Percentiles rank a stretch among this genome's conserved stretches.
Conservation (phyloP, 306 rosid genomes). For the Gillenia trifoliata region DNA sequence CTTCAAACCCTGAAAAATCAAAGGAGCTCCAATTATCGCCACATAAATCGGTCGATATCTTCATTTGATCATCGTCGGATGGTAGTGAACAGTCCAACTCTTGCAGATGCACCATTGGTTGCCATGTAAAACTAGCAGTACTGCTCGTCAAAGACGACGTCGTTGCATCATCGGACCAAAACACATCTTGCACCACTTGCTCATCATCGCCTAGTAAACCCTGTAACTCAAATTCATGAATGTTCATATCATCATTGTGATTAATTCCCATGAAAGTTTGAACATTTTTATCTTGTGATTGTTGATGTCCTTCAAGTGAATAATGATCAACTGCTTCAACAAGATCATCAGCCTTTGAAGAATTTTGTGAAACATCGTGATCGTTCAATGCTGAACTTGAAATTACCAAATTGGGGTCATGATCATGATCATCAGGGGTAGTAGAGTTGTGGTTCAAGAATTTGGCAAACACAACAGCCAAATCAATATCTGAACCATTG, state of each 20-base stretch:
- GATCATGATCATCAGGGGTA: background rate
- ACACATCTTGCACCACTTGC: slow-evolving; percentile 11
- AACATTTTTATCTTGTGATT: slow-evolving; percentile 3
- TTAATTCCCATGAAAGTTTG: background rate
- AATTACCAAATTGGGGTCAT: background rate
- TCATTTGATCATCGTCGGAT: slow-evolving; percentile 22
- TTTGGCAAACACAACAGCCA: slow-evolving; percentile 69
- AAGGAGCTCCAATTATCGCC: slow-evolving; percentile 51
- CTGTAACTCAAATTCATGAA: slow-evolving; percentile 41
- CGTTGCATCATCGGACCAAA: slow-evolving; percentile 14
- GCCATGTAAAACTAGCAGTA: slow-evolving; percentile 27
- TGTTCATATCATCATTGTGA: background rate
- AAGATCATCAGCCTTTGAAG: background rate
- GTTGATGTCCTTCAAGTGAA: background rate
- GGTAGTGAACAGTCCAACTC: slow-evolving; percentile 35
- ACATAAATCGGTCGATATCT: slow-evolving; percentile 21
- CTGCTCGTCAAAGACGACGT: background rate
- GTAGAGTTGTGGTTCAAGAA: slow-evolving; percentile 45
- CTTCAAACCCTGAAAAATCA: slow-evolving; percentile 47
- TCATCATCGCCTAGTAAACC: slow-evolving; percentile 22
- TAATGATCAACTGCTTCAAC: background rate
- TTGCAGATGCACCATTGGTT: slow-evolving; percentile 30
- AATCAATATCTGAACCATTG: slow-evolving; percentile 49
- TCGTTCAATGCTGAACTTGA: background rate
- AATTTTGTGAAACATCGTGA: background rate